Evolutionary conservation across 2,329 filamentous ascomycete genomes (phyloP).

Genomic region (Microdochium trichocladiopsis): DNA sequence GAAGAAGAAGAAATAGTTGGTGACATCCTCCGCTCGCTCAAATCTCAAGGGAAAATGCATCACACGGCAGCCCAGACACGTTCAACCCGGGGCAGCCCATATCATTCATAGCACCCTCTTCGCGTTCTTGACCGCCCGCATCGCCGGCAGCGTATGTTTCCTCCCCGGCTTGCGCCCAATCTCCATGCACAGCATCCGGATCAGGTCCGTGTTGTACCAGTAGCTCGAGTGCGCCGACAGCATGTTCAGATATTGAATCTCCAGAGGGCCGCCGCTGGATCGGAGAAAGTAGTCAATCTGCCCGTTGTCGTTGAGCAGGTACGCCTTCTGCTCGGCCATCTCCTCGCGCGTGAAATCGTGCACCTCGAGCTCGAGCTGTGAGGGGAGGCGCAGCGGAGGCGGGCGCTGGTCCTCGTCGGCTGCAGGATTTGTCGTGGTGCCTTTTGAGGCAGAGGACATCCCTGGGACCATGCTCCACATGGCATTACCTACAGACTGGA

Average conservation of each 20-base stretch:
- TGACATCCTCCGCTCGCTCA: too few species aligned
- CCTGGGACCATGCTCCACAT: constrained; percentile 57
- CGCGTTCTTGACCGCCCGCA: constrained; percentile 50
- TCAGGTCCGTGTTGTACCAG: constrained; percentile 81
- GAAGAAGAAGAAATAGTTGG: too few species aligned
- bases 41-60: too few species aligned
- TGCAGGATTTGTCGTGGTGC: constrained; percentile 17
- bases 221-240: constrained; percentile 91
- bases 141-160: constrained; percentile 45
- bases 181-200: constrained; percentile 85
- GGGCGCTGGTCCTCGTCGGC: constrained; percentile 21
- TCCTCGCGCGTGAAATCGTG: constrained; percentile 93
- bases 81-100: too few species aligned
- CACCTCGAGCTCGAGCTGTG: constrained; percentile 82
- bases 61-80: too few species aligned
- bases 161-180: constrained; percentile 69
- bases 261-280: constrained; percentile 77
- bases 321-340: constrained; percentile 81
- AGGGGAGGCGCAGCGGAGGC: constrained; percentile 42
- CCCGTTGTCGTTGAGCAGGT: constrained; percentile 88
- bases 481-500: constrained; percentile 56
- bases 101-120: constrained; percentile 30
- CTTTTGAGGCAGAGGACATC: constrained; percentile 22
- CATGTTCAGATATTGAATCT: constrained; percentile 97
- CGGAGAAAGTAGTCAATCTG: constrained; percentile 88